Percentiles rank a stretch among this genome's conserved stretches.
These are phyloP conservation scores for Quercus phellos DNA, from an alignment of 331 rosid genomes.

Conservation along the genomic window DNA sequence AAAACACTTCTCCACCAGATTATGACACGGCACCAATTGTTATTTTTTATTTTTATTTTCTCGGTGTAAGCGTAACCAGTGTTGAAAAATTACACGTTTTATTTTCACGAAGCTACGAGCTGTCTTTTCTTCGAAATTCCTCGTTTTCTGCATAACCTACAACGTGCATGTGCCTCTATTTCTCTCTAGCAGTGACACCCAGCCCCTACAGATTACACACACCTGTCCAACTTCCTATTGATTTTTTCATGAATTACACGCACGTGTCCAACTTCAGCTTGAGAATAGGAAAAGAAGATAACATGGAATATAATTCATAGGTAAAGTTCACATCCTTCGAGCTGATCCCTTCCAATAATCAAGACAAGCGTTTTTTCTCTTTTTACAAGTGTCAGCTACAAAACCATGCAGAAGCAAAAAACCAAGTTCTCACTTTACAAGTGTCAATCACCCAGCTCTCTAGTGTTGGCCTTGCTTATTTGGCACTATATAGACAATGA, in stretches of 20 bases:
- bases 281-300: neutral
- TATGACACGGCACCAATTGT: too few relatives aligned
- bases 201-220: neutral
- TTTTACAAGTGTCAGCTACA: conserved; percentile 5
- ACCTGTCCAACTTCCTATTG: too few relatives aligned
- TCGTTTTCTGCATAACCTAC: neutral
- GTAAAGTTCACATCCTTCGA: neutral
- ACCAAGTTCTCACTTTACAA: neutral
- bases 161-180: neutral
- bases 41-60: too few relatives aligned
- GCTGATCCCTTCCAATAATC: neutral
- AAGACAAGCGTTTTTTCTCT: conserved; percentile 7
- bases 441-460: neutral
- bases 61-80: too few relatives aligned
- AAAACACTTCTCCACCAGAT: too few relatives aligned
- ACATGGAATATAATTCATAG: neutral
- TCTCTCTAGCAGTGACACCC: neutral
- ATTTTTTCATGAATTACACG: neutral
- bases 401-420: neutral
- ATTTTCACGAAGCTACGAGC: too few relatives aligned
- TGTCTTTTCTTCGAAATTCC: neutral
- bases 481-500: neutral
- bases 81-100: too few relatives aligned
- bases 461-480: neutral
- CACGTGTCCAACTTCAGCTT: neutral